Evolutionary conservation across 1,284 basidiomycete genomes (phyloP), one percentile per base, ranked within the genome.

Genomic region (Pisolithus thermaeus): DNA sequence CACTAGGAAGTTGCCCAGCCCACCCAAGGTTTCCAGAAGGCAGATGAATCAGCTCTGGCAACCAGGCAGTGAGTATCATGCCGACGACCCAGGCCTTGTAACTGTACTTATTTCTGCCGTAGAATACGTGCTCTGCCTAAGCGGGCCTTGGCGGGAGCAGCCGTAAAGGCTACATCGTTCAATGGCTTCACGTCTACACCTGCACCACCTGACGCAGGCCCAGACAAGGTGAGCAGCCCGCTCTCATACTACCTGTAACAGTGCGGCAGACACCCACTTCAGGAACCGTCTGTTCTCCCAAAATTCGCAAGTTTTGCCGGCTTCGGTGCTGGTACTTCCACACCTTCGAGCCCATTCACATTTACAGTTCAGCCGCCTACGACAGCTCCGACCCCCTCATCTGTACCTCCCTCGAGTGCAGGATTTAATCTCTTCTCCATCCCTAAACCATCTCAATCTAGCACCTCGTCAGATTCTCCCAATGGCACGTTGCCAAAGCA

Each of bases 61-160:
- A 72, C 58, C 43, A 71, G 81, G 74, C 72, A 68, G 83, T 85
- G 58, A 46, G 79, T 67, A 30, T n/a, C 45, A 18, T 27, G 44
- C 20, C 36, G 35, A 3, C 25, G 36, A n/a, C 36, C 25, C 35
- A 7, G 25, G 35, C 16, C 35, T 22, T 30, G 5, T n/a, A 8
- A n/a, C 22, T 40, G 12, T 47, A 28, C 38, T 50, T 59, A 46
- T 59, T 49, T 51, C 53, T 58, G 44, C 47, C 51, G 18, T 53
- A 86, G 82, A 60, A 84, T 86, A 59, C 75, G 75, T 49, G 76
- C 62, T 20, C 67, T 86, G 12, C 83, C 83, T 0, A 80, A 76
- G 60, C 79, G 83, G 44, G 59, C 64, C 8, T 44, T 62, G 42
- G 50, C 55, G 47, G 50, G 59, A 23, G 54, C 62, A 11, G 6